Conservation (phyloP, 1,284 basidiomycete species). For the Ganoderma sinense region DNA sequence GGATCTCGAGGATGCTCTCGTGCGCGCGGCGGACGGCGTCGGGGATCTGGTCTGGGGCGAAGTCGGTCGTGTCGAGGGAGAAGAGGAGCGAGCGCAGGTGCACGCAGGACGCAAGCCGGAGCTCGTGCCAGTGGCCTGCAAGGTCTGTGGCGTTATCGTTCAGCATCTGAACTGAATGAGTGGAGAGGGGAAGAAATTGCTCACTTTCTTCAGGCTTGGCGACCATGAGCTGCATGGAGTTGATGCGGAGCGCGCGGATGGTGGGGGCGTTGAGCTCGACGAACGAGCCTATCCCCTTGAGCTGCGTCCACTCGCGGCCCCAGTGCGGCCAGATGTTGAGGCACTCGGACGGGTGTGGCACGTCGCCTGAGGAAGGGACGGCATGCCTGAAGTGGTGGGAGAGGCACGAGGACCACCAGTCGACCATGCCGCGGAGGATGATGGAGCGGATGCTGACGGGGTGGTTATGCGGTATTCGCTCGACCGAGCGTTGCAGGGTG, state of each 20-base stretch:
- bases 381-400: neutral
- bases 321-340: neutral
- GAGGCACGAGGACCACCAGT: neutral
- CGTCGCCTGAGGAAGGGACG: neutral
- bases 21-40: neutral
- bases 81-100: neutral
- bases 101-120: neutral
- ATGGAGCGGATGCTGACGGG: neutral
- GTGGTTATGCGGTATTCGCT: neutral
- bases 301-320: constrained; percentile 1
- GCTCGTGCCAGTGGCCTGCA: neutral
- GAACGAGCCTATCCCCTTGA: neutral
- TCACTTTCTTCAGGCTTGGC: neutral
- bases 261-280: neutral
- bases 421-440: neutral
- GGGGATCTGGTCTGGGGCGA: neutral
- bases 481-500: neutral
- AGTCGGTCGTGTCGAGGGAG: neutral
- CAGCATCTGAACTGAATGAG: neutral
- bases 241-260: neutral
- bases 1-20: neutral
- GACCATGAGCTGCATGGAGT: neutral
- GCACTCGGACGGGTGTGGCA: neutral
- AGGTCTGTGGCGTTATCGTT: neutral
- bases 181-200: neutral